Conservation (phyloP, 2,329 filamentous ascomycete species). For the Penicillium capsulatum region DNA sequence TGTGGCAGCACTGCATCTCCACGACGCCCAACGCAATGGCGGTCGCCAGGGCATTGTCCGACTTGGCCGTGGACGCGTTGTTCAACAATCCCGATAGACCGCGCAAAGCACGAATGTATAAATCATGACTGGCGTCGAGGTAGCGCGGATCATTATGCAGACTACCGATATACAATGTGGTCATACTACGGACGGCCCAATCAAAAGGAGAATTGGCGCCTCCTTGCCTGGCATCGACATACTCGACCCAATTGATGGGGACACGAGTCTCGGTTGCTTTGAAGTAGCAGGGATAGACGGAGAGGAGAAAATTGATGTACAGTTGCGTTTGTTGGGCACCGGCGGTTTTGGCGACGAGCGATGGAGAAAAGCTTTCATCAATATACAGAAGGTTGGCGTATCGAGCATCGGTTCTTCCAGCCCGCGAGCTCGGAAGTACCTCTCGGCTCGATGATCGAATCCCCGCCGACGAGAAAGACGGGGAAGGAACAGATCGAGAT, state of each 20-base stretch:
- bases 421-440: background rate
- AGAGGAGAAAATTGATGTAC: constrained; percentile 27
- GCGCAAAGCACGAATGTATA: constrained; percentile 7
- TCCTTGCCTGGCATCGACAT: constrained; percentile 18
- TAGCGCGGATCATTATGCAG: constrained; percentile 17
- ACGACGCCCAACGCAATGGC: constrained; percentile 36
- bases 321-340: constrained; percentile 25
- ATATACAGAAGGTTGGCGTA: constrained; percentile 11
- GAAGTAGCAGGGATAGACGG: constrained; percentile 28
- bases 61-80: constrained; percentile 17
- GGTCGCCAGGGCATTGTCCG: constrained; percentile 33
- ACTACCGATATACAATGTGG: constrained; percentile 16
- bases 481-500: too few species aligned
- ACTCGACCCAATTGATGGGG: constrained; percentile 28
- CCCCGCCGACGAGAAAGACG: too few species aligned
- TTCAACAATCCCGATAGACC: constrained; percentile 10
- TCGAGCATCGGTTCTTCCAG: constrained; percentile 5
- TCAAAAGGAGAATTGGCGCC: constrained; percentile 17
- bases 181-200: constrained; percentile 22
- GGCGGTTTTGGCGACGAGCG: constrained; percentile 26
- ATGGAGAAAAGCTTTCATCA: constrained; percentile 25
- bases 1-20: constrained; percentile 37
- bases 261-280: constrained; percentile 27
- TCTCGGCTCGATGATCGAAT: too few species aligned
- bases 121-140: constrained; percentile 24